Evolutionary conservation across 257 asterid genomes (phyloP).

Genomic region (Solanum peruvianum): DNA sequence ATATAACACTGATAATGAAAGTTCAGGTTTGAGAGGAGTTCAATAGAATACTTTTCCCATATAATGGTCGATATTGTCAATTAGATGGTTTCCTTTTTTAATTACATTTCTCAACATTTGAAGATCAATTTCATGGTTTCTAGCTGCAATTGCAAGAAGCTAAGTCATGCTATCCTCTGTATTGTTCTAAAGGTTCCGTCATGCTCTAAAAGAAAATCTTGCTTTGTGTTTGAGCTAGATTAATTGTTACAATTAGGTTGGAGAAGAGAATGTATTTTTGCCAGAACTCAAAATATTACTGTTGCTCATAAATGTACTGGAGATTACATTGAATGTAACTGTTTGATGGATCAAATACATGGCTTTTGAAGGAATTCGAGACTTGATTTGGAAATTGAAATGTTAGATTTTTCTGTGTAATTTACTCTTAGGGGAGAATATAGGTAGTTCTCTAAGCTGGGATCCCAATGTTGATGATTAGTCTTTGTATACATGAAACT

Average conservation of each 20-base stretch:
- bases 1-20: constrained; percentile 3
- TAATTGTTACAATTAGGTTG: background rate
- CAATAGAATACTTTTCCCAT: background rate
- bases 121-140: background rate
- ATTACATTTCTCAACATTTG: background rate
- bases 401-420: background rate
- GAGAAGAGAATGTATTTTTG: background rate
- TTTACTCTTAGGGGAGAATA: background rate
- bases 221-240: background rate
- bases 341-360: background rate
- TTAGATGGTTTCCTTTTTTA: background rate
- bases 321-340: background rate
- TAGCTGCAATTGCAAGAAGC: background rate
- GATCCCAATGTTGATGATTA: background rate
- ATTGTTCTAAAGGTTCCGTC: background rate
- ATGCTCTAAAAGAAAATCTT: background rate
- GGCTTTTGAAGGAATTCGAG: background rate
- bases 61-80: background rate
- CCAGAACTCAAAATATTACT: background rate
- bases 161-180: background rate
- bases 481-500: background rate
- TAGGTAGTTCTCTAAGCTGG: background rate
- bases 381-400: background rate
- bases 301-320: background rate
- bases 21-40: constrained; percentile 29